phyloP scores from a whole-genome alignment of 2,329 filamentous ascomycete genomes.

The Fusarium coicis region DNA sequence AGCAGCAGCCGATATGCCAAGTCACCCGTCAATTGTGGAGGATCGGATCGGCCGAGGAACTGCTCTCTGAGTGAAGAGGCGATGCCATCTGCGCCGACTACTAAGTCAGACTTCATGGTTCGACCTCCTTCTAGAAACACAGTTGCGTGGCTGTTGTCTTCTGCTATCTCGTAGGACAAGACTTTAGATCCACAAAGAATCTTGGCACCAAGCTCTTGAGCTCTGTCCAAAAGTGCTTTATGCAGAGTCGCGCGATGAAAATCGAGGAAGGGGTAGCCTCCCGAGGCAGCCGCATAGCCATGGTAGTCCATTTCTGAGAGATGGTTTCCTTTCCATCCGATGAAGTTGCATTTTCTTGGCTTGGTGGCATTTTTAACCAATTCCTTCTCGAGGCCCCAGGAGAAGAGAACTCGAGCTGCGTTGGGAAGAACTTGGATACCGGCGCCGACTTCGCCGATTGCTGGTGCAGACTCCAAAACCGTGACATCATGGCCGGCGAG shows the following conservation, averaged over 20 bases:
- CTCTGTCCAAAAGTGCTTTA: not conserved
- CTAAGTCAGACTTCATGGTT: not conserved
- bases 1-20: slow-evolving; percentile 66
- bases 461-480: slow-evolving; percentile 37
- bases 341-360: slow-evolving; percentile 42
- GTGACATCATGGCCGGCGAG: slow-evolving; percentile 43
- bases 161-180: not conserved
- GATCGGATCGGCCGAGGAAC: not conserved
- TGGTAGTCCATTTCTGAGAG: slow-evolving; percentile 42
- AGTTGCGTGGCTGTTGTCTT: not conserved
- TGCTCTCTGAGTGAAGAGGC: slow-evolving; percentile 3
- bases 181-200: not conserved
- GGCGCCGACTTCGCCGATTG: slow-evolving; percentile 43
- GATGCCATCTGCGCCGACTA: slow-evolving; percentile 1
- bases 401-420: slow-evolving; percentile 35
- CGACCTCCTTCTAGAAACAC: not conserved
- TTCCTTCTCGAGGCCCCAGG: slow-evolving; percentile 38
- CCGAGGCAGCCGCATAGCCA: slow-evolving; percentile 31
- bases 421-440: slow-evolving; percentile 45
- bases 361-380: slow-evolving; percentile 33
- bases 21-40: slow-evolving; percentile 58
- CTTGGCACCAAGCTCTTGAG: not conserved
- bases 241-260: slow-evolving; percentile 48
- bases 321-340: slow-evolving; percentile 41
- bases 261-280: slow-evolving; percentile 55